Evolutionary conservation across 495 filamentous ascomycete genomes (phyloP).

Genomic region (Neurospora cerealis): DNA sequence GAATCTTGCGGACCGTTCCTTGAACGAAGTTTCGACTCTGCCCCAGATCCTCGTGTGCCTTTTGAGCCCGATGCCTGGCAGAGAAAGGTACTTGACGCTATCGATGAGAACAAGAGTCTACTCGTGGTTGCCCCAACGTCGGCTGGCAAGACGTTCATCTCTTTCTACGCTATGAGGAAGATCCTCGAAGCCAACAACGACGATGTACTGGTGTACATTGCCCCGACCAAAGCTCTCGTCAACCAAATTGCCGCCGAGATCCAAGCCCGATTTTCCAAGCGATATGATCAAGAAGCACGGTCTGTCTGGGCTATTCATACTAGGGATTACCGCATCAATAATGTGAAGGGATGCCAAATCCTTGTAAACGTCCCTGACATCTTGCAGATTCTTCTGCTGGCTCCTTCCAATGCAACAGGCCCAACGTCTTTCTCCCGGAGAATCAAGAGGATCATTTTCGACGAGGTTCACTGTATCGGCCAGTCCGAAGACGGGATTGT

Average conservation of each 20-base stretch:
- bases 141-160: constrained; percentile 50
- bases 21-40: constrained; percentile 60
- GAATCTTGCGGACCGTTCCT: constrained; percentile 60
- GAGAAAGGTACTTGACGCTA: constrained; percentile 58
- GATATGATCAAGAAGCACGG: constrained; percentile 42
- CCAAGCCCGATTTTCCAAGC: constrained; percentile 53
- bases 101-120: constrained; percentile 56
- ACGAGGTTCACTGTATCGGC: constrained; percentile 75
- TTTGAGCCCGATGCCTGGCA: constrained; percentile 75
- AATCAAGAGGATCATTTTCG: constrained; percentile 68
- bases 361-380: constrained; percentile 70
- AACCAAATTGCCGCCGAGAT: constrained; percentile 78
- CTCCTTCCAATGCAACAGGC: constrained; percentile 50
- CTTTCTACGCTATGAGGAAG: constrained; percentile 74
- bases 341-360: constrained; percentile 59
- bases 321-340: constrained; percentile 61
- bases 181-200: constrained; percentile 56
- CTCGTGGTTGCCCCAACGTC: constrained; percentile 73
- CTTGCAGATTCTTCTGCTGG: constrained; percentile 67
- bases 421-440: constrained; percentile 48
- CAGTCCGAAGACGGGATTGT: constrained; percentile 68
- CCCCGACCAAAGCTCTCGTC: constrained; percentile 72
- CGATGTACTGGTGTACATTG: constrained; percentile 64
- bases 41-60: constrained; percentile 51
- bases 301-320: constrained; percentile 76